Conservation (phyloP, 2,329 filamentous ascomycete genomes). For the Huntiella bhutanensis region DNA sequence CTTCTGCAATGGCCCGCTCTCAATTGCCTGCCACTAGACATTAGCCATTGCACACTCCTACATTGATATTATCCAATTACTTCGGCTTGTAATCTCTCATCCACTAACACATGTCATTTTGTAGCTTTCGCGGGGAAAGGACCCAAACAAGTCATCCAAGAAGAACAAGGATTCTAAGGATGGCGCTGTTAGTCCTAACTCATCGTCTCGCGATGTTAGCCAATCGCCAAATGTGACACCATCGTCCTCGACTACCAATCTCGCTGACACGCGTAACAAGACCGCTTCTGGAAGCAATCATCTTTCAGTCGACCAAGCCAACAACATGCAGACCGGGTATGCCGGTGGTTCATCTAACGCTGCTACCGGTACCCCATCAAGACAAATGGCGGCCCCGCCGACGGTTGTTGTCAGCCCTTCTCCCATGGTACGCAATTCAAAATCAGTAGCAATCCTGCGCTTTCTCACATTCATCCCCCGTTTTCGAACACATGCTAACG, state of each 20-base stretch:
- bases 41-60: too few species aligned
- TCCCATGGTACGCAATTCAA: constrained; percentile 49
- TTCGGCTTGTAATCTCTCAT: too few species aligned
- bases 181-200: constrained; percentile 64
- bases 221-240: constrained; percentile 55
- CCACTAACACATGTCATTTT: not conserved
- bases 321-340: constrained; percentile 7
- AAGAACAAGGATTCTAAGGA: constrained; percentile 55
- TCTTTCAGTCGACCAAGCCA: constrained; percentile 18
- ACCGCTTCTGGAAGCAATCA: constrained; percentile 20
- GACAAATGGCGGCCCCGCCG: constrained; percentile 50
- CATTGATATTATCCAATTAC: too few species aligned
- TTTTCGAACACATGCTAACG: constrained; percentile 10
- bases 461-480: not conserved
- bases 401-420: constrained; percentile 92
- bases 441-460: constrained; percentile 10
- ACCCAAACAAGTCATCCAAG: constrained; percentile 63
- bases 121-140: constrained; percentile 84
- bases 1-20: too few species aligned
- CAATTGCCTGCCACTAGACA: too few species aligned
- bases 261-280: constrained; percentile 75
- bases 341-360: constrained; percentile 22
- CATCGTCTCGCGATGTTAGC: constrained; percentile 33
- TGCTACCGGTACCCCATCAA: constrained; percentile 40
- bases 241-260: constrained; percentile 70